Conservation (phyloP, 1,284 basidiomycete species). For the Porodaedalea pini region DNA sequence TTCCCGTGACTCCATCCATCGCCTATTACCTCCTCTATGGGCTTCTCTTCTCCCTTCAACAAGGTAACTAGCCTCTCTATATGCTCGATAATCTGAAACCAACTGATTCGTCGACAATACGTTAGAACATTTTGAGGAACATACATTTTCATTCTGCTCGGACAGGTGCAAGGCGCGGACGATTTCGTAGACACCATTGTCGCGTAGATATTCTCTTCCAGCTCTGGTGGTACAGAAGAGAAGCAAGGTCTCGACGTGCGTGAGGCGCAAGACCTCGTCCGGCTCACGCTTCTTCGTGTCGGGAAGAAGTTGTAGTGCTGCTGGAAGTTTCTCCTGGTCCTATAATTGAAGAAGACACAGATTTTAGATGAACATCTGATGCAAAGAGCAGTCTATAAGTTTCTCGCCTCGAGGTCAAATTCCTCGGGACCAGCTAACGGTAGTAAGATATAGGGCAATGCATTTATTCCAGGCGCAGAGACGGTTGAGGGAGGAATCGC, state of each 20-base stretch:
- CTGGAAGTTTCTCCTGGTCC: slow-evolving; percentile 87
- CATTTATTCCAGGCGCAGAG: slow-evolving; percentile 75
- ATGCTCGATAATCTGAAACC: slow-evolving; percentile 46
- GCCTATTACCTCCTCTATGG: slow-evolving; percentile 19
- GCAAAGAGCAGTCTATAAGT: background rate
- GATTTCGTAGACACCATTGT: slow-evolving; percentile 85
- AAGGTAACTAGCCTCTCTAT: slow-evolving; percentile 51
- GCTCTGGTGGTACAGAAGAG: slow-evolving; percentile 86
- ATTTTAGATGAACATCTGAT: background rate
- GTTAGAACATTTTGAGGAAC: background rate
- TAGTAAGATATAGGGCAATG: slow-evolving; percentile 79
- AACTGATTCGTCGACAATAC: background rate
- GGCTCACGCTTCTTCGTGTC: slow-evolving; percentile 81
- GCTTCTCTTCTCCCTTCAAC: slow-evolving; percentile 42
- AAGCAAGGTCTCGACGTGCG: slow-evolving; percentile 86
- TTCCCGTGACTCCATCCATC: slow-evolving; percentile 8
- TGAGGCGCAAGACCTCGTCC: slow-evolving; percentile 78
- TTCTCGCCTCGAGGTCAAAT: slow-evolving; percentile 76
- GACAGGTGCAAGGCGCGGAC: slow-evolving; percentile 77
- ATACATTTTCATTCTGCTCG: slow-evolving; percentile 76
- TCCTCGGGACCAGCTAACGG: slow-evolving; percentile 95
- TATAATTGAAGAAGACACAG: slow-evolving; percentile 33
- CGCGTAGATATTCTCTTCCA: slow-evolving; percentile 79
- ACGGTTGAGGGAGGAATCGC: slow-evolving; percentile 52
- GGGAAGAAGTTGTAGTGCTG: slow-evolving; percentile 85